Evolutionary conservation across 345 rosid genomes (phyloP).

Genomic region (Mallotus nudiflorus): DNA sequence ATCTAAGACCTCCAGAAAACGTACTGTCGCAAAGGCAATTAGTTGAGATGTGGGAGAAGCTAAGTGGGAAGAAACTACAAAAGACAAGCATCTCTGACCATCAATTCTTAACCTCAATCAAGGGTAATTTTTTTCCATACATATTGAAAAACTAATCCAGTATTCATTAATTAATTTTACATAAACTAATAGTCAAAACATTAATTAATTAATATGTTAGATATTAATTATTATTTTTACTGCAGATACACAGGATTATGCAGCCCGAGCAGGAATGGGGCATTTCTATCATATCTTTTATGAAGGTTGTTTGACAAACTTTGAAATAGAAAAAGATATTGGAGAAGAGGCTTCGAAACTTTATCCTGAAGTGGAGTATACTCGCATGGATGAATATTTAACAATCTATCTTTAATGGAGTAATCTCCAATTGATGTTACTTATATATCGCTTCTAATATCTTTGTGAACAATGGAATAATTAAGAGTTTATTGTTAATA

Average conservation of each 20-base stretch:
- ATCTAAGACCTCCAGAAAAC: constrained; percentile 54
- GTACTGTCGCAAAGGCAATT: constrained; percentile 57
- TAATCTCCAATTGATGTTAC: too few relatives aligned
- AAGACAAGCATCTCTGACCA: constrained; percentile 43
- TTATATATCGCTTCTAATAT: too few relatives aligned
- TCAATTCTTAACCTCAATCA: constrained; percentile 64
- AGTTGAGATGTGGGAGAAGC: constrained; percentile 70
- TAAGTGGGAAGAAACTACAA: constrained; percentile 43
- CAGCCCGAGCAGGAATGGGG: constrained; percentile 60
- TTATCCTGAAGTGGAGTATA: constrained; percentile 72
- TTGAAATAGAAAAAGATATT: constrained; percentile 58
- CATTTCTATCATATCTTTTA: constrained; percentile 84
- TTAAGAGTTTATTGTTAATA: too few relatives aligned
- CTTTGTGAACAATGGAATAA: too few relatives aligned
- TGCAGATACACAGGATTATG: constrained; percentile 60
- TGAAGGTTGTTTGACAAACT: constrained; percentile 77
- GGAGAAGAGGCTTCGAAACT: constrained; percentile 74
- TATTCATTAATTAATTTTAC: neutral
- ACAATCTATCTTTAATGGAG: constrained; percentile 30
- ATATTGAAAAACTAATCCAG: too few relatives aligned
- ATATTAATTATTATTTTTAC: too few relatives aligned
- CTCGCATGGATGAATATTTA: constrained; percentile 66
- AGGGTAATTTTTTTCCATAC: constrained; percentile 33
- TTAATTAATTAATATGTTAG: too few relatives aligned
- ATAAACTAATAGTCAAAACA: too few relatives aligned